These are phyloP conservation scores for Rehmannia glutinosa DNA, from an alignment of 257 asterid genomes.

Conservation along the genomic window DNA sequence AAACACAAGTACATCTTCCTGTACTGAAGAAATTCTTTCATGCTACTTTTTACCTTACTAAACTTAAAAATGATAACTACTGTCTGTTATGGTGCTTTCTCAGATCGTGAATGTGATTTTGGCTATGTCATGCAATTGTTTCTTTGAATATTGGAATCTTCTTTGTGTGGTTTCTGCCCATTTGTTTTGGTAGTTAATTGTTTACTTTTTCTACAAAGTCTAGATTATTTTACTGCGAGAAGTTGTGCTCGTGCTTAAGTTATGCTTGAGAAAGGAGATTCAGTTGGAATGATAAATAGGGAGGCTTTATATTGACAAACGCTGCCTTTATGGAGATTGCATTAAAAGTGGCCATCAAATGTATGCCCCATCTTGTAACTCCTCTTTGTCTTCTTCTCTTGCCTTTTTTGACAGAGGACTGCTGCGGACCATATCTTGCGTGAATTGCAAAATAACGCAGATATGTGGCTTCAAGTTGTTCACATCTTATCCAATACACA, in stretches of 20 bases:
- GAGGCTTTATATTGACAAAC: background rate
- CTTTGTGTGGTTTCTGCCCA: background rate
- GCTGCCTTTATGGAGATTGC: background rate
- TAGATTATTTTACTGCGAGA: background rate
- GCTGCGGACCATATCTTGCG: conserved; percentile 95
- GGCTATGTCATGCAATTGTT: background rate
- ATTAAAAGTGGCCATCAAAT: background rate
- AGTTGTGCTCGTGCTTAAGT: background rate
- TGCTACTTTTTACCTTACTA: background rate
- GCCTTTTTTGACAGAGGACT: conserved; percentile 54
- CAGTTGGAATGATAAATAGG: background rate
- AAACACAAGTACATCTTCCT: background rate
- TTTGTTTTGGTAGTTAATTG: background rate
- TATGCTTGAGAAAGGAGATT: background rate
- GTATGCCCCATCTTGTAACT: background rate
- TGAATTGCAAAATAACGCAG: conserved; percentile 90
- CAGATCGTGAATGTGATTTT: background rate
- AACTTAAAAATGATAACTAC: background rate
- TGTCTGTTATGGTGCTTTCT: background rate
- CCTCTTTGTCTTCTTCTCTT: conserved; percentile 3
- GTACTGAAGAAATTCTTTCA: background rate
- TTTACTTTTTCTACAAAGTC: background rate
- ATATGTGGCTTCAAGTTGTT: conserved; percentile 99
- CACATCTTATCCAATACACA: conserved; percentile 83
- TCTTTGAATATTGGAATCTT: background rate